Evolutionary conservation across 1,139 yeast species (phyloP).

Genomic region (Pichia sp.): DNA sequence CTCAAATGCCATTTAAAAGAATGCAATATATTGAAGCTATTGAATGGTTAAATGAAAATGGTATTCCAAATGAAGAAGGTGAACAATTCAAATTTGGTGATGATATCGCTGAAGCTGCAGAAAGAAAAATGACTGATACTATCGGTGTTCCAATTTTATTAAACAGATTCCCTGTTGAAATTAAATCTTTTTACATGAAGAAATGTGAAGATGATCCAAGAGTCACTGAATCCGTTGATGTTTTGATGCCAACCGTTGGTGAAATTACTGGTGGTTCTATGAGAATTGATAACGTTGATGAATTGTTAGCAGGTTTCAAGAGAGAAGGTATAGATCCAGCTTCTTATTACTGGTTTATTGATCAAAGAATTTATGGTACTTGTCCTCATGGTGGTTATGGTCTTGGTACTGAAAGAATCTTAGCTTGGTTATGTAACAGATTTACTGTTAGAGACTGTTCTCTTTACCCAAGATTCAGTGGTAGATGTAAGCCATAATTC

Average conservation of each 20-base stretch:
- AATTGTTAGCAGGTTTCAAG: conserved; percentile 81
- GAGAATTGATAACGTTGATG: conserved; percentile 85
- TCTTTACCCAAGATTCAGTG: conserved; percentile 94
- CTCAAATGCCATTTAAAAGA: conserved; percentile 81
- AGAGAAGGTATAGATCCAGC: conserved; percentile 81
- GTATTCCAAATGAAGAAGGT: conserved; percentile 89
- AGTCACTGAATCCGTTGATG: conserved; percentile 97
- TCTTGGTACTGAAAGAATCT: conserved; percentile 92
- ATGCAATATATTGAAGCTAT: conserved; percentile 87
- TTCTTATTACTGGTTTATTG: conserved; percentile 92
- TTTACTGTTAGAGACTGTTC: conserved; percentile 98
- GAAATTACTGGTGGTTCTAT: conserved; percentile 98
- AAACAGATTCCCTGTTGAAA: conserved; percentile 92
- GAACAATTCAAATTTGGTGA: conserved; percentile 92
- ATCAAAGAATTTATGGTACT: conserved; percentile 94
- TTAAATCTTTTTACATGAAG: conserved; percentile 97
- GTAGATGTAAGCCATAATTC: conserved; percentile 86
- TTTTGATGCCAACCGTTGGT: conserved; percentile 97
- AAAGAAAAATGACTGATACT: conserved; percentile 95
- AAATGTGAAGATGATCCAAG: conserved; percentile 84
- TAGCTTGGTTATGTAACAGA: conserved; percentile 97
- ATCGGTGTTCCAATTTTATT: conserved; percentile 88
- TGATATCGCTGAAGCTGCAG: conserved; percentile 99
- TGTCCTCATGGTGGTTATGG: conserved; percentile 99
- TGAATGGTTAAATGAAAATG: conserved; percentile 95